Conservation (phyloP, 2,329 filamentous ascomycete genomes). For the Fusarium sp. region DNA sequence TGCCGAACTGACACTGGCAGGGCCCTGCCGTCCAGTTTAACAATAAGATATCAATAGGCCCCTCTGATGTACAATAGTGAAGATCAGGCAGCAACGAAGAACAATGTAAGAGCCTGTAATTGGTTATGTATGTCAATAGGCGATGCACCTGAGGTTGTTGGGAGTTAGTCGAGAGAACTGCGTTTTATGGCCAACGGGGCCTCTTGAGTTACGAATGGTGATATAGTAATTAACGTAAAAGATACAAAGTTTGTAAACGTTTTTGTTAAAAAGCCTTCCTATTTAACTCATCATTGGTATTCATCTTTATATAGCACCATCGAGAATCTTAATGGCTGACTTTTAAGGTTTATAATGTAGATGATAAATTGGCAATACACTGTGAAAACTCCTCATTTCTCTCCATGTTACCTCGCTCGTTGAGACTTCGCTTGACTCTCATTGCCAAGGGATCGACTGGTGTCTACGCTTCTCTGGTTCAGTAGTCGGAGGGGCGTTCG, state of each 20-base stretch:
- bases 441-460: background rate
- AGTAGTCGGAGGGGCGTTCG: background rate
- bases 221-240: background rate
- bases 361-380: background rate
- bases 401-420: background rate
- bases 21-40: background rate
- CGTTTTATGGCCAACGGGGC: background rate
- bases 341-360: too few relatives aligned
- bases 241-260: background rate
- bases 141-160: background rate
- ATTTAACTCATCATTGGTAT: background rate
- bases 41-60: background rate
- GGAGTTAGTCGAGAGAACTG: background rate
- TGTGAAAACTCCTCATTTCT: background rate
- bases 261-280: background rate
- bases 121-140: background rate
- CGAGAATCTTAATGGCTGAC: background rate
- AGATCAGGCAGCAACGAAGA: background rate
- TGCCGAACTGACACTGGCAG: conserved; percentile 6
- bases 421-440: too few relatives aligned
- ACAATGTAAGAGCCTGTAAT: background rate
- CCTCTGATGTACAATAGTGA: background rate
- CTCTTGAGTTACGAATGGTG: background rate
- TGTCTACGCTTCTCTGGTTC: background rate
- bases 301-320: background rate